phyloP scores from a whole-genome alignment of 805 yeast species.

The Zygoascus biomembranicola region DNA sequence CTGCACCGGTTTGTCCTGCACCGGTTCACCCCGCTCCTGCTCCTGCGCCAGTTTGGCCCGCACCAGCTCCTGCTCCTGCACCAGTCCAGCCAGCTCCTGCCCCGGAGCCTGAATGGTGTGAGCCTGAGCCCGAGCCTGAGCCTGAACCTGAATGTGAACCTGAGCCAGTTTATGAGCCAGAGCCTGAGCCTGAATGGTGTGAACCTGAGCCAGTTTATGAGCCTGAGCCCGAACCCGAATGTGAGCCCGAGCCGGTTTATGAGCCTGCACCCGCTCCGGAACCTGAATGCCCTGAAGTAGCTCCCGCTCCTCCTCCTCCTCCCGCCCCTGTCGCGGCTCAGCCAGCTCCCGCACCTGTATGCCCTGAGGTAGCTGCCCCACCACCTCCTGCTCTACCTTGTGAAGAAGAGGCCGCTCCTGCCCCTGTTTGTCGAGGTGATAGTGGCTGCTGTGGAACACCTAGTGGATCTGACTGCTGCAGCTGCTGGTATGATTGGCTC shows the following conservation, averaged over 20 bases:
- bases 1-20: not conserved
- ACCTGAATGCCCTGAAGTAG: not conserved
- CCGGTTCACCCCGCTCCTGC: not conserved
- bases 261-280: not conserved
- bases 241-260: not conserved
- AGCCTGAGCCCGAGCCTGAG: constrained; percentile 1
- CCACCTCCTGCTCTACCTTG: constrained; percentile 1
- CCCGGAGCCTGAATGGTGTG: constrained; percentile 3
- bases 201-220: not conserved
- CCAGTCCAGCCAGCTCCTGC: constrained; percentile 2
- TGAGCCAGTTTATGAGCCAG: constrained; percentile 1
- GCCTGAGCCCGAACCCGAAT: not conserved
- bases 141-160: constrained; percentile 1
- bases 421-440: not conserved
- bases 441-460: not conserved
- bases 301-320: constrained; percentile 5
- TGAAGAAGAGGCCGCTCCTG: not conserved
- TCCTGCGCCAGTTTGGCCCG: constrained; percentile 1
- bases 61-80: constrained; percentile 1
- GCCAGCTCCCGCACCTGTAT: constrained; percentile 3
- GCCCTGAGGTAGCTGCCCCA: not conserved
- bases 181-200: not conserved
- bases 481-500: not conserved
- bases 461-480: not conserved
- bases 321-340: constrained; percentile 6